Conservation (phyloP, 495 filamentous ascomycete genomes). For the Talaromyces trachyspermus region DNA sequence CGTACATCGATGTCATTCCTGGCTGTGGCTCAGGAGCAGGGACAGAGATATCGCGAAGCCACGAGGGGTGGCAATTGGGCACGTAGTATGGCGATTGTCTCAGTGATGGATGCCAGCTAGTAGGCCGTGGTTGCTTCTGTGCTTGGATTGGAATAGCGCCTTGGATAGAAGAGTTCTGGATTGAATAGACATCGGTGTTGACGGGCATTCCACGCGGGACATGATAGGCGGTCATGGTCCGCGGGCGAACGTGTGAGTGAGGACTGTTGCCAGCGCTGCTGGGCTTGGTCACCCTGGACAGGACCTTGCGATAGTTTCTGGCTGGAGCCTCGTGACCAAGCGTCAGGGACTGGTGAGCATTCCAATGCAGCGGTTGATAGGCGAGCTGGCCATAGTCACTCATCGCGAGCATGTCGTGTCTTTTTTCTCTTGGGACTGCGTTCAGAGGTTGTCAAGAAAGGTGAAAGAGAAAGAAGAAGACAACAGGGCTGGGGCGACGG, state of each 20-base stretch:
- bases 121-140: slow-evolving; percentile 44
- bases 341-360: too few relatives aligned
- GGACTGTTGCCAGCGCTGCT: slow-evolving; percentile 67
- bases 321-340: slow-evolving; percentile 2
- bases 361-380: too few relatives aligned
- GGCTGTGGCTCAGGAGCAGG: not conserved
- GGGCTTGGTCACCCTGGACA: slow-evolving; percentile 57
- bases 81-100: slow-evolving; percentile 6
- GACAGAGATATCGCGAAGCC: slow-evolving; percentile 1
- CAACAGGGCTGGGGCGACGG: too few relatives aligned
- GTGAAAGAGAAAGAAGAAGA: too few relatives aligned
- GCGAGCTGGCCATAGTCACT: too few relatives aligned
- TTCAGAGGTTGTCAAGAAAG: too few relatives aligned
- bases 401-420: too few relatives aligned
- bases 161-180: slow-evolving; percentile 22
- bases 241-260: slow-evolving; percentile 47
- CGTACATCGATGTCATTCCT: slow-evolving; percentile 6
- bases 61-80: slow-evolving; percentile 8
- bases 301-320: slow-evolving; percentile 21
- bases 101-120: slow-evolving; percentile 62
- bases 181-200: slow-evolving; percentile 24
- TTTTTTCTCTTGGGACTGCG: too few relatives aligned
- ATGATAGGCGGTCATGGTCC: slow-evolving; percentile 26
- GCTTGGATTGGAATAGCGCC: slow-evolving; percentile 25
- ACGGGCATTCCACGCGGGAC: slow-evolving; percentile 1